phyloP scores from a whole-genome alignment of 352 stramenopile species.

The Phytophthora kernoviae region DNA sequence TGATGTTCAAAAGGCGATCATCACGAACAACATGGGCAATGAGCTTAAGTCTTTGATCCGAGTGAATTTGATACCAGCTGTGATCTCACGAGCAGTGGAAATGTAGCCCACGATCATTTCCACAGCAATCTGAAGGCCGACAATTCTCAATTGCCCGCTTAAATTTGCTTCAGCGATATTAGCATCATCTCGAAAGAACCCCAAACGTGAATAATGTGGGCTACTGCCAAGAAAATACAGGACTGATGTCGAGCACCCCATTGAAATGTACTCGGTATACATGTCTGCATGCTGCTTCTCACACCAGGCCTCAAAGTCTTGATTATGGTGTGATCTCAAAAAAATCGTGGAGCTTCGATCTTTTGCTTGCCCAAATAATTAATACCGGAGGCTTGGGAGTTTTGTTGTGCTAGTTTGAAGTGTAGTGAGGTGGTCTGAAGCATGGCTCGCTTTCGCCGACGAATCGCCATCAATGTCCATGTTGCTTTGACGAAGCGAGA shows the following conservation, averaged over 20 bases:
- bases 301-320: slow-evolving; percentile 23
- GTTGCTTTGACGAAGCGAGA: slow-evolving; percentile 24
- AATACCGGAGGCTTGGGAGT: neutral
- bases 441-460: neutral
- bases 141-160: neutral
- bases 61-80: neutral
- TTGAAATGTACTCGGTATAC: slow-evolving; percentile 48
- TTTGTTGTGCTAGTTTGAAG: neutral
- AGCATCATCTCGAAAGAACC: neutral
- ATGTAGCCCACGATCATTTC: neutral
- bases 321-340: neutral
- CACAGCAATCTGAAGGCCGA: neutral
- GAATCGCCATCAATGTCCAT: slow-evolving; percentile 22
- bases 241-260: slow-evolving; percentile 38
- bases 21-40: neutral
- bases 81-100: neutral
- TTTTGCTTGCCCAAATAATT: neutral
- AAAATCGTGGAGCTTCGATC: neutral
- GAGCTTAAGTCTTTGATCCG: neutral
- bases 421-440: neutral
- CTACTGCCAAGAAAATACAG: slow-evolving; percentile 34
- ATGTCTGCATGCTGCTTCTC: slow-evolving; percentile 39
- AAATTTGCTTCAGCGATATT: neutral
- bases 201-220: slow-evolving; percentile 18
- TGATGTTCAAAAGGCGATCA: slow-evolving; percentile 1